A percentile compares a stretch with the other conserved stretches of the same genome.
These are phyloP conservation scores for Brassica cretica DNA, from an alignment of 345 rosid genomes.

Conservation along the genomic window DNA sequence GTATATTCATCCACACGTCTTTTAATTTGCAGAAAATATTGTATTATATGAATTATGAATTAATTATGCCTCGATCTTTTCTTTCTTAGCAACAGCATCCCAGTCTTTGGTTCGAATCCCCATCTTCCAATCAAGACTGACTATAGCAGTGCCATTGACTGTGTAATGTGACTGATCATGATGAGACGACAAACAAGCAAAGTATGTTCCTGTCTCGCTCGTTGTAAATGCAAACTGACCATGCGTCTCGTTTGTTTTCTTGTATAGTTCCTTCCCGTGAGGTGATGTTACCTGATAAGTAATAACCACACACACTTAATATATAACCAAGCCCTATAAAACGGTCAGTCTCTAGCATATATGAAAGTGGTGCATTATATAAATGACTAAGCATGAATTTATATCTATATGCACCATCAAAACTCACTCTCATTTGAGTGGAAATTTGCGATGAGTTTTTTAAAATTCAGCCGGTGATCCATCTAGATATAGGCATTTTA, in stretches of 20 bases:
- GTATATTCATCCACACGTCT: background rate
- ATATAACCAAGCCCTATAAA: background rate
- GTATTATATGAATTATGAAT: too few relatives aligned
- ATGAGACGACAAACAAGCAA: too few relatives aligned
- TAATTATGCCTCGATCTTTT: conserved; percentile 37
- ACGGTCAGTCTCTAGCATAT: background rate
- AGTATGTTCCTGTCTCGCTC: conserved; percentile 61
- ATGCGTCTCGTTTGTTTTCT: conserved; percentile 54
- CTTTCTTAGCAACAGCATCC: conserved; percentile 40
- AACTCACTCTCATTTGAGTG: too few relatives aligned
- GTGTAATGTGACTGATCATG: conserved; percentile 34
- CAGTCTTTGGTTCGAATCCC: conserved; percentile 31
- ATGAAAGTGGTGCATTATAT: background rate
- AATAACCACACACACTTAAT: conserved; percentile 18
- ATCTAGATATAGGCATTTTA: too few relatives aligned
- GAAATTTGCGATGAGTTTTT: too few relatives aligned
- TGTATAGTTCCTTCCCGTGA: conserved; percentile 66
- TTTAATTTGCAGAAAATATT: too few relatives aligned
- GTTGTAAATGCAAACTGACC: conserved; percentile 83
- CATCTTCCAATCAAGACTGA: conserved; percentile 32
- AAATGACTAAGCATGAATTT: background rate
- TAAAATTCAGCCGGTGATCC: too few relatives aligned
- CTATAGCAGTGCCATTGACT: conserved; percentile 3
- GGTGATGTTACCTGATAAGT: conserved; percentile 89
- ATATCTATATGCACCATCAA: too few relatives aligned